Base-by-base conservation (phyloP, 257 asterid species). In the Handroanthus guayacan region DNA sequence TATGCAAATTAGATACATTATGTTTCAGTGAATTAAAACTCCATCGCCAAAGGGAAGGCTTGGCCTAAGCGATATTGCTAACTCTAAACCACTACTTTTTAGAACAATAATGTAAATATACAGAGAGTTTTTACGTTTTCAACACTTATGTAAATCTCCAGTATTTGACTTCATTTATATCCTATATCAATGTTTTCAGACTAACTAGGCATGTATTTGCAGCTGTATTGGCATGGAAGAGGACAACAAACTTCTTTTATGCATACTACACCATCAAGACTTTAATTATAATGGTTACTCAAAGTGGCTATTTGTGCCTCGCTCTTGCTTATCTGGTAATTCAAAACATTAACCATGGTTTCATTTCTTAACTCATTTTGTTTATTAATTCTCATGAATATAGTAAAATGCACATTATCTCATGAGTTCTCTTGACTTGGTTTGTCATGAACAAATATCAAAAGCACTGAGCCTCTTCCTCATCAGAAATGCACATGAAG, bases 311-410 rank as follows among this genome's bases (percentile, higher is more conserved):
- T 63, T 17, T 75, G 36, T 85, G 88, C 86, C 82, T 88, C 31
- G 84, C 91, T 79, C 84, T 88, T 58, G 86, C 84, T 58, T 88
- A 84, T 83, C 76, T 84, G 88, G 93, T 88, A 79, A 47, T 65
- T 48, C 64, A 39, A 14, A 38, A 73, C 39, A 50, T 41, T 60
- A 66, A 25, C 5, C 63, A 48, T 11, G 1, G 3, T 67, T 76
- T 56, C 51, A 55, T 48, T 34, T 4, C 6, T 68, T 67, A 34
- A 14, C 37, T 41, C 31, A 25, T 25, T 25, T 25, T 25, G 31
- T 25, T 0, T 25, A 25, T 25, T 25, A 25, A 25, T 1, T 1
- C 31, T 25, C 1, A 25, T 0, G 31, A 25, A 25, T 1, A 25
- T 25, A 25, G 31, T 25, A 25, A 25, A 25, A 1, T 25, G 31